phyloP scores from a whole-genome alignment of 805 yeast genomes.

The Wickerhamiella galacta region DNA sequence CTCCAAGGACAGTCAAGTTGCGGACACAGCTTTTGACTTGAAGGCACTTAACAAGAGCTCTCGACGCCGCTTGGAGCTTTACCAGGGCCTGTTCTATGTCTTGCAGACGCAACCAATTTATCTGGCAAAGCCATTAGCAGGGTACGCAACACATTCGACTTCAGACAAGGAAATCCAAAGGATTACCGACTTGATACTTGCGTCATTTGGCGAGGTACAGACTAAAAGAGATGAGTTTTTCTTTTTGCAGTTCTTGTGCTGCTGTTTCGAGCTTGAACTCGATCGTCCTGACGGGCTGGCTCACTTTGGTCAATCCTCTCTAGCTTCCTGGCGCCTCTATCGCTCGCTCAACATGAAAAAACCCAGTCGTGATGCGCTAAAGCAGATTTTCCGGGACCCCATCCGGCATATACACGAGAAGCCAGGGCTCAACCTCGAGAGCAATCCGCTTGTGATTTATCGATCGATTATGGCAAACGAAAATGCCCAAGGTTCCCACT shows the following conservation, averaged over 20 bases:
- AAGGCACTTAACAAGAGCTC: slow-evolving; percentile 25
- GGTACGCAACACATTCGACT: slow-evolving; percentile 15
- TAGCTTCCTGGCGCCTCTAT: slow-evolving; percentile 31
- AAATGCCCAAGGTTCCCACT: slow-evolving; percentile 2
- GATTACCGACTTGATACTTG: slow-evolving; percentile 19
- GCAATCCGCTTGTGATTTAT: slow-evolving; percentile 45
- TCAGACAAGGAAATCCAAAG: slow-evolving; percentile 22
- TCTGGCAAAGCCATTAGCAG: slow-evolving; percentile 34
- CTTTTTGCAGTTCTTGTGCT: slow-evolving; percentile 38
- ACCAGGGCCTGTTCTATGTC: slow-evolving; percentile 64
- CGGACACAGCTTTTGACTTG: slow-evolving; percentile 19
- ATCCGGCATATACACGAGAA: slow-evolving; percentile 19
- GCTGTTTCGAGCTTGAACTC: slow-evolving; percentile 3
- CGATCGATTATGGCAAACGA: slow-evolving; percentile 19
- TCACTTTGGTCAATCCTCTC: slow-evolving; percentile 14
- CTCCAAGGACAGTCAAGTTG: slow-evolving; percentile 4
- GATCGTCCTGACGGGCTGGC: slow-evolving; percentile 4
- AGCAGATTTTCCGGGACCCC: slow-evolving; percentile 24
- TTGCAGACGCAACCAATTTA: slow-evolving; percentile 73
- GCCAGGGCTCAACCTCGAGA: slow-evolving; percentile 44
- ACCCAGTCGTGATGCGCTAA: slow-evolving; percentile 22
- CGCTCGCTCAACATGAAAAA: slow-evolving; percentile 24
- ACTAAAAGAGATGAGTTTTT: slow-evolving; percentile 57
- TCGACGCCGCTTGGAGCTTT: slow-evolving; percentile 38
- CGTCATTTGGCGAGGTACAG: slow-evolving; percentile 22